Base-by-base conservation (phyloP, 306 rosid species). In the Quercus variabilis region DNA sequence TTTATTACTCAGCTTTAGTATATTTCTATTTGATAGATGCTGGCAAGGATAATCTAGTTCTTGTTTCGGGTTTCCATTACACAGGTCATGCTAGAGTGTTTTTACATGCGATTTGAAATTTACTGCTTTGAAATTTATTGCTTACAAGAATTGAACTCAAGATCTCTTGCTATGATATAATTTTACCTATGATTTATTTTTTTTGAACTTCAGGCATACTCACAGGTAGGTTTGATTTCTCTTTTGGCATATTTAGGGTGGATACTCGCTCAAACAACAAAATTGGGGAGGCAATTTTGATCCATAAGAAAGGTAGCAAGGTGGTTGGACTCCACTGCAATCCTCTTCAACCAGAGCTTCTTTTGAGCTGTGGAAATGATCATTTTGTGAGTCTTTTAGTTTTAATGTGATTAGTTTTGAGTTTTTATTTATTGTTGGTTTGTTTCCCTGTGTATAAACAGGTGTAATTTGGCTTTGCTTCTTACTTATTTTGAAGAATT, bases 281-380 rank as follows among this genome's bases (percentile, higher is more conserved):
- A 81, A 85, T 63, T 65, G 85, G 95, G 28, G 78, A 94, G 74
- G 87, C 91, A 51, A 81, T 92, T 84, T 86, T 94, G 92, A 91
- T 94, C 83, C 99, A 94, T 86, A 92, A 92, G 86, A 91, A 83
- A 75, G 95, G 96, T 68, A 89, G 80, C 81, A 94, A 92, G 90
- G 97, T 94, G 73, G 90, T 85, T 57, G 97, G 99, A 73, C 89
- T 94, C 76, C 97, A 94, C 84, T 92, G 97, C 86, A 94, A 94
- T 87, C 99, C 99, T 76, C 78, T 89, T 75, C 97, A 89, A 64
- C 99, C 99, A 5, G 99, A 94, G 76, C 94, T 94, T 69, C 88
- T 94, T 60, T 85, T 94, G 85, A 91, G 92, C 83, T 91, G 97
- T 69, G 99, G 99, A 82, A 92, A 94, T 83, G 97, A 94, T 84